Evolutionary conservation across 2,329 filamentous ascomycete species (phyloP).

Genomic region (Colletotrichum agaves): DNA sequence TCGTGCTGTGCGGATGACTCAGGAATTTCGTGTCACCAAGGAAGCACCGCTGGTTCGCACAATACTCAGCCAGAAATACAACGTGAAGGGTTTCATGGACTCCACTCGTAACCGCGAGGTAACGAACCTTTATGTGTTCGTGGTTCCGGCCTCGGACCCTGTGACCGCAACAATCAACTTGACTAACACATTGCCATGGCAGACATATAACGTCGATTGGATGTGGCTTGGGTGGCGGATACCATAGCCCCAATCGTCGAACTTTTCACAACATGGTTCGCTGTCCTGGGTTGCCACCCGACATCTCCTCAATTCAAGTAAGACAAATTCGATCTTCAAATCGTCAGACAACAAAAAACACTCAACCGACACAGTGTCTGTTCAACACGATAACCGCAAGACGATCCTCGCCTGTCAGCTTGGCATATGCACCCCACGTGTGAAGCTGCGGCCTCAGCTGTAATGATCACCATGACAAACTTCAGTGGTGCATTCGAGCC

Average conservation of each 20-base stretch:
- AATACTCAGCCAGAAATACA: too few relatives aligned
- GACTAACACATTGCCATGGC: too few relatives aligned
- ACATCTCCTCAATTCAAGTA: not conserved
- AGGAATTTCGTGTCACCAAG: too few relatives aligned
- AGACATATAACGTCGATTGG: too few relatives aligned
- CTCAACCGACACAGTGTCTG: not conserved
- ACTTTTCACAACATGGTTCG: not conserved
- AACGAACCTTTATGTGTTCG: too few relatives aligned
- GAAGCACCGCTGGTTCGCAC: too few relatives aligned
- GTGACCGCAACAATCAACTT: too few relatives aligned
- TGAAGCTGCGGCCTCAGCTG: conserved; percentile 5
- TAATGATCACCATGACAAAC: conserved; percentile 15
- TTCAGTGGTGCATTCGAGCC: conserved; percentile 5
- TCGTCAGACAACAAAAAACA: not conserved
- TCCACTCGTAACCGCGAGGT: too few relatives aligned
- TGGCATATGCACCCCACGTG: conserved; percentile 33
- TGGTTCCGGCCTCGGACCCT: too few relatives aligned
- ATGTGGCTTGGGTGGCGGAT: too few relatives aligned
- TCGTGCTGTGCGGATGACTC: too few relatives aligned
- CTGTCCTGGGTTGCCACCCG: not conserved
- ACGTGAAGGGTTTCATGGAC: too few relatives aligned
- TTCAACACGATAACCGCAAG: conserved; percentile 9
- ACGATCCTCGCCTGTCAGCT: conserved; percentile 13
- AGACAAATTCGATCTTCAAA: conserved; percentile 10
- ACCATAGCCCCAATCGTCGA: not conserved